These are phyloP conservation scores for Lasiodiplodia hormozganensis DNA, from an alignment of 2,329 filamentous ascomycete species.

Conservation along the genomic window DNA sequence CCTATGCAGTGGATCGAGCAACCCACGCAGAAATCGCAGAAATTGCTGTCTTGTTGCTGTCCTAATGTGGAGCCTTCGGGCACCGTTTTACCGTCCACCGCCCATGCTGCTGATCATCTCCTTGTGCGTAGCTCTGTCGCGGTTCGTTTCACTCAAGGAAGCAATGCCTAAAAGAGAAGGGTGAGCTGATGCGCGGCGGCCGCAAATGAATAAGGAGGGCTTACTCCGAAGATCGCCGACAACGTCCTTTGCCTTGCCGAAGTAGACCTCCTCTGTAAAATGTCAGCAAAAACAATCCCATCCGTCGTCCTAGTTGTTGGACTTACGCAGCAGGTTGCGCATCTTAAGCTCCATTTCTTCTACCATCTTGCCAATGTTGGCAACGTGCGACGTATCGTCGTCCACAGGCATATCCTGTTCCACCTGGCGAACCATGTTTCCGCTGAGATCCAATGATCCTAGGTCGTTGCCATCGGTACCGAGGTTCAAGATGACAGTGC, in stretches of 20 bases:
- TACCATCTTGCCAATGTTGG: conserved; percentile 89
- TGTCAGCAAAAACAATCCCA: conserved; percentile 35
- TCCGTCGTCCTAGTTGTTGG: too few relatives aligned
- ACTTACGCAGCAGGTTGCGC: conserved; percentile 76
- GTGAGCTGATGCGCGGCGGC: conserved; percentile 1
- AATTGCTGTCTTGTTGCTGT: background rate
- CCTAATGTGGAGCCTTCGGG: background rate
- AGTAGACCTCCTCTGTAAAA: conserved; percentile 84
- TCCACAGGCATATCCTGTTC: conserved; percentile 91
- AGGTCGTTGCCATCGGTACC: conserved; percentile 75
- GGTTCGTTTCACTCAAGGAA: conserved; percentile 81
- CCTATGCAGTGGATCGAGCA: conserved; percentile 4
- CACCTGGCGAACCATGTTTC: conserved; percentile 97
- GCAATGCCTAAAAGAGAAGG: conserved; percentile 62
- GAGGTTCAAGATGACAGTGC: conserved; percentile 91
- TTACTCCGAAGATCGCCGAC: conserved; percentile 90
- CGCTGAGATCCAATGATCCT: conserved; percentile 88
- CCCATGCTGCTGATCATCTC: conserved; percentile 77
- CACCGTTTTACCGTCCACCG: conserved; percentile 22
- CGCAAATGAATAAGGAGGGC: conserved; percentile 33
- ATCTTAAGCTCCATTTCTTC: conserved; percentile 99
- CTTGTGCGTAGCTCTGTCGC: conserved; percentile 82
- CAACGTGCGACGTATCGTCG: conserved; percentile 90
- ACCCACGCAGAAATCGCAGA: background rate
- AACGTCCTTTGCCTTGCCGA: conserved; percentile 98